Conservation (phyloP, 441 rosid species). For the Aquilaria agallochum region DNA sequence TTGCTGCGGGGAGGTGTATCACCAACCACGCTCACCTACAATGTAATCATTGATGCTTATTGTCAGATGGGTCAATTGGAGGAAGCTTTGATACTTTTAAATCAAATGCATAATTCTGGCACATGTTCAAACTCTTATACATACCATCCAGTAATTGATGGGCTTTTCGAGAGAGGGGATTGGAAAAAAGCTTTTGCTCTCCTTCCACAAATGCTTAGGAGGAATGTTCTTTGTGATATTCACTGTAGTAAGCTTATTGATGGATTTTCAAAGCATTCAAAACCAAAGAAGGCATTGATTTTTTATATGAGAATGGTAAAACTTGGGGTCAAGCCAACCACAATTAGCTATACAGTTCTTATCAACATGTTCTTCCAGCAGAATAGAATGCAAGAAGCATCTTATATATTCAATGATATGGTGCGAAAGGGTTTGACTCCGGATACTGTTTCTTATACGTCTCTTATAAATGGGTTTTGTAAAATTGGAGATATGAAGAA, state of each 20-base stretch:
- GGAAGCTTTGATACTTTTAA: conserved; percentile 39
- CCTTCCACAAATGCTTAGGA: conserved; percentile 51
- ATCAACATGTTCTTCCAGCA: conserved; percentile 31
- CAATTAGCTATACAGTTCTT: conserved; percentile 37
- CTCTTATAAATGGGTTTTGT: conserved; percentile 44
- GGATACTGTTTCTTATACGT: conserved; percentile 36
- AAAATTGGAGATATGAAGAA: conserved; percentile 37
- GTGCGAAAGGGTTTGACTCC: conserved; percentile 30
- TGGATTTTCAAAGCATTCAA: conserved; percentile 38
- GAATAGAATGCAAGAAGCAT: conserved; percentile 30
- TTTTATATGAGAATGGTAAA: conserved; percentile 34
- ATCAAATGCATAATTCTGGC: conserved; percentile 27
- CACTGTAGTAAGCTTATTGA: conserved; percentile 38
- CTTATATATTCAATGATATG: conserved; percentile 35
- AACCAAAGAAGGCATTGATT: conserved; percentile 27
- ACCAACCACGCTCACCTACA: conserved; percentile 36
- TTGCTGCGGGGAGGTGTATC: conserved; percentile 37
- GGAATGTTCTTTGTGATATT: conserved; percentile 29
- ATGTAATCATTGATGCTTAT: conserved; percentile 30
- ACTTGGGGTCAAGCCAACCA: conserved; percentile 36
- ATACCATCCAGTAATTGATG: conserved; percentile 31
- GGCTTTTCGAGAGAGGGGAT: conserved; percentile 31
- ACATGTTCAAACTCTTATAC: conserved; percentile 35
- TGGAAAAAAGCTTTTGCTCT: conserved; percentile 38
- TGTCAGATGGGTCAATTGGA: conserved; percentile 27